phyloP scores from a whole-genome alignment of 176 grass and related monocot genomes.

The Metroxylon sagu region DNA sequence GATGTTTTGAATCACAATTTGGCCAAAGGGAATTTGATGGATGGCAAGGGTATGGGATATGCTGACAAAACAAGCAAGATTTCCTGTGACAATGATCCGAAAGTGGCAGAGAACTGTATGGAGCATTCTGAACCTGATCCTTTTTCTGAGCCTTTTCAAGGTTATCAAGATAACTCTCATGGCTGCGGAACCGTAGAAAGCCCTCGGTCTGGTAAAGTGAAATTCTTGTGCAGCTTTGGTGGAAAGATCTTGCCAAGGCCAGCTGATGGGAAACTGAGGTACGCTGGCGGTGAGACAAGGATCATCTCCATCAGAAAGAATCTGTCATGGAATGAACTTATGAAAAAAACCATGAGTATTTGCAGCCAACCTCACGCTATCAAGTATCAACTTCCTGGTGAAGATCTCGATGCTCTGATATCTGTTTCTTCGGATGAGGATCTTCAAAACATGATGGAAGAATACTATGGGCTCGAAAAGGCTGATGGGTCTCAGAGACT shows the following conservation, averaged over 20 bases:
- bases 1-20: constrained; percentile 33
- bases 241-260: constrained; percentile 86
- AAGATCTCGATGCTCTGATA: constrained; percentile 90
- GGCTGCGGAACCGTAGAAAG: constrained; percentile 26
- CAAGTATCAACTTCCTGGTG: constrained; percentile 93
- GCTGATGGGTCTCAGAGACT: constrained; percentile 46
- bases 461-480: constrained; percentile 62
- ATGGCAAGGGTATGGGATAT: constrained; percentile 21
- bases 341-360: constrained; percentile 59
- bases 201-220: constrained; percentile 52
- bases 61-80: background rate
- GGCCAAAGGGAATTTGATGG: constrained; percentile 21
- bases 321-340: constrained; percentile 51
- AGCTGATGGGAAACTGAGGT: constrained; percentile 80
- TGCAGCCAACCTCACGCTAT: constrained; percentile 82
- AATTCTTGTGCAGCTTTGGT: constrained; percentile 94
- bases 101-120: constrained; percentile 15
- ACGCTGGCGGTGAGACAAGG: constrained; percentile 72
- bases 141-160: constrained; percentile 8
- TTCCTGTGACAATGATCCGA: constrained; percentile 29
- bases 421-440: constrained; percentile 84
- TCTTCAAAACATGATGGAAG: constrained; percentile 96
- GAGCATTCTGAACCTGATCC: constrained; percentile 27
- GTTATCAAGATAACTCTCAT: constrained; percentile 25
- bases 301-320: constrained; percentile 59